These are phyloP conservation scores for Xylariaceae sp. DNA, from an alignment of 2,329 filamentous ascomycete species.

Conservation along the genomic window DNA sequence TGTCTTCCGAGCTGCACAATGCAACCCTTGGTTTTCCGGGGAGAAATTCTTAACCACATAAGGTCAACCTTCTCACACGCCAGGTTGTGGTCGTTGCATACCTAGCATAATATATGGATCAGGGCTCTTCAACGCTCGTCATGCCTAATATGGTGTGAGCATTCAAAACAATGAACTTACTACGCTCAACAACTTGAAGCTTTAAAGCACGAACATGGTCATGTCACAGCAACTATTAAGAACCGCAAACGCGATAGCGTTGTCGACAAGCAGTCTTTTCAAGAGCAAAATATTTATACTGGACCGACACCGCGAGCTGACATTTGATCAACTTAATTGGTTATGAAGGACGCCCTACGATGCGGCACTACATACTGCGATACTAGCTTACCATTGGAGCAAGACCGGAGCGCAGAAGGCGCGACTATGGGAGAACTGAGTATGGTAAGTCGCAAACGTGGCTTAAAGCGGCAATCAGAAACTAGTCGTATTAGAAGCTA, in stretches of 20 bases:
- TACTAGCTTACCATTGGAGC: neutral
- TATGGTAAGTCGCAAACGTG: conserved; percentile 20
- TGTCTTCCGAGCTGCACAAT: neutral
- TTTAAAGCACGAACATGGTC: too few species aligned
- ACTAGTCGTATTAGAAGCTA: conserved; percentile 27
- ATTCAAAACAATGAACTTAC: neutral
- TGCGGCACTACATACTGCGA: too few species aligned
- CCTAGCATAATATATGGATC: neutral
- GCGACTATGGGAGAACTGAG: neutral
- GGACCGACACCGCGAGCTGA: neutral
- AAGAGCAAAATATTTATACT: neutral
- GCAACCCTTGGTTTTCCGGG: neutral
- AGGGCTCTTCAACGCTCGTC: neutral
- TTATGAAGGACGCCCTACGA: neutral
- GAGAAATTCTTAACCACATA: neutral
- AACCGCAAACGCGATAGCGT: neutral
- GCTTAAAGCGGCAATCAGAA: conserved; percentile 37
- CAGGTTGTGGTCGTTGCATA: neutral
- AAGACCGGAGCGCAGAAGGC: neutral
- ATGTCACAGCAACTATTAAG: too few species aligned
- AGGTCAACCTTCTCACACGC: neutral
- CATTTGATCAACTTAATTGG: neutral
- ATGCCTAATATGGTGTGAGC: neutral
- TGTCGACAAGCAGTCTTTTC: neutral
- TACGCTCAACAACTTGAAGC: too few species aligned